A percentile compares a stretch with the other conserved stretches of the same genome.
Conservation (phyloP, 164 flowering plant species). For the Brasenia schreberi region DNA sequence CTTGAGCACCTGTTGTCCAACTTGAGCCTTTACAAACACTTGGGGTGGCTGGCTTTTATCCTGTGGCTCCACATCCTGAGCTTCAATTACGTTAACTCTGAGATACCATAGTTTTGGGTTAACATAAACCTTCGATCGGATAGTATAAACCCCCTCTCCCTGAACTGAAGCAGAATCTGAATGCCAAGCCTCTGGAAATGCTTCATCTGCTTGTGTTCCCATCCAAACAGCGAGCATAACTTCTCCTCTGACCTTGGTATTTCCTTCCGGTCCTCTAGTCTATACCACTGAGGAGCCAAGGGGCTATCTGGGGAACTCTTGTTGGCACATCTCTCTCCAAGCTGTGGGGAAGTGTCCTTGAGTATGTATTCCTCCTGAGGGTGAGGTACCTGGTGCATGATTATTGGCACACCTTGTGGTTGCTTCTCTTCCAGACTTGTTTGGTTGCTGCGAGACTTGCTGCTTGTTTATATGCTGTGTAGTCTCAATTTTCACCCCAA, state of each 20-base stretch:
- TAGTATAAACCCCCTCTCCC: slow-evolving; percentile 65
- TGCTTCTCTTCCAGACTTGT: slow-evolving; percentile 6
- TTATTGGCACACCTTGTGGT: slow-evolving; percentile 9
- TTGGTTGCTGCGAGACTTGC: slow-evolving; percentile 12
- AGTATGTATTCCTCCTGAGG: slow-evolving; percentile 53
- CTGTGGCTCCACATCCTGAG: slow-evolving; percentile 59
- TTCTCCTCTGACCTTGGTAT: slow-evolving; percentile 54
- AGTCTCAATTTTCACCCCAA: slow-evolving; percentile 10
- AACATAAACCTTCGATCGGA: slow-evolving; percentile 75
- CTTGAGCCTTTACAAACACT: slow-evolving; percentile 46
- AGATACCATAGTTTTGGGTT: slow-evolving; percentile 92
- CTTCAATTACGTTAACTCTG: slow-evolving; percentile 84
- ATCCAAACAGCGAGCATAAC: slow-evolving; percentile 89
- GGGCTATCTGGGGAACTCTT: slow-evolving; percentile 90
- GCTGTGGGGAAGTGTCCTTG: slow-evolving; percentile 65
- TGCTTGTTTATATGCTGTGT: slow-evolving; percentile 12
- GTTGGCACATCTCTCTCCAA: slow-evolving; percentile 73
- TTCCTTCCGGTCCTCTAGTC: slow-evolving; percentile 43
- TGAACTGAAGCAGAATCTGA: slow-evolving; percentile 69
- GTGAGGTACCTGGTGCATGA: slow-evolving; percentile 27
- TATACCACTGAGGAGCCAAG: slow-evolving; percentile 90
- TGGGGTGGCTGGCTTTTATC: slow-evolving; percentile 48
- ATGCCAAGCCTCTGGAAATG: slow-evolving; percentile 86
- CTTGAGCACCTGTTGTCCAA: slow-evolving; percentile 61
- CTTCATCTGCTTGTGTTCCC: slow-evolving; percentile 90